A percentile compares a stretch with the other conserved stretches of the same genome.
Evolutionary conservation across 2,329 filamentous ascomycete species (phyloP).

Genomic region (Pyricularia grisea): DNA sequence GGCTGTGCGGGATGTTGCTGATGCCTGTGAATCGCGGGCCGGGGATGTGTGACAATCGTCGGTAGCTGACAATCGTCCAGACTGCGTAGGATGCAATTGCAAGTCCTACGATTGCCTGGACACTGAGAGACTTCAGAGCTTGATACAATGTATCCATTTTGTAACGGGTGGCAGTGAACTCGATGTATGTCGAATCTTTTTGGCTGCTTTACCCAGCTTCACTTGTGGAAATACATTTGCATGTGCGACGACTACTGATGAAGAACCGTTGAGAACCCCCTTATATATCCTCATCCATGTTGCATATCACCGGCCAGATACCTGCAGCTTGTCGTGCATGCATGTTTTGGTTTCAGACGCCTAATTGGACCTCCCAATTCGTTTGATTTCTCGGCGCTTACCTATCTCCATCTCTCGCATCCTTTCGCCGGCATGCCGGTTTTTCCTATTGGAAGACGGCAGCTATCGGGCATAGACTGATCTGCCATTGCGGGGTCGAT

Average conservation of each 20-base stretch:
- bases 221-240: background rate
- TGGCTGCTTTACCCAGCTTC: background rate
- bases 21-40: background rate
- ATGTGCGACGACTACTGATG: too few species aligned
- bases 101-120: background rate
- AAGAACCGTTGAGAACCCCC: too few species aligned
- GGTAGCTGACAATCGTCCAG: background rate
- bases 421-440: background rate
- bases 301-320: too few species aligned
- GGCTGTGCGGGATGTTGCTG: background rate
- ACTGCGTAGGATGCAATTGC: background rate
- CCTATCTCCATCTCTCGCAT: background rate
- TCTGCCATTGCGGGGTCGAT: background rate
- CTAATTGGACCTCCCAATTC: background rate
- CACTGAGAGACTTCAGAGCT: background rate
- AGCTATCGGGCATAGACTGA: background rate
- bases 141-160: background rate
- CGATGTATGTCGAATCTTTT: background rate
- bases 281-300: too few species aligned
- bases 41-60: background rate
- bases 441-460: background rate
- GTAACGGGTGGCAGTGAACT: too few species aligned
- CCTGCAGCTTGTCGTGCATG: background rate
- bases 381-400: background rate
- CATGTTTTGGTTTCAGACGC: background rate